Evolutionary conservation across 306 rosid species (phyloP).

Genomic region (Rosa multiflora): DNA sequence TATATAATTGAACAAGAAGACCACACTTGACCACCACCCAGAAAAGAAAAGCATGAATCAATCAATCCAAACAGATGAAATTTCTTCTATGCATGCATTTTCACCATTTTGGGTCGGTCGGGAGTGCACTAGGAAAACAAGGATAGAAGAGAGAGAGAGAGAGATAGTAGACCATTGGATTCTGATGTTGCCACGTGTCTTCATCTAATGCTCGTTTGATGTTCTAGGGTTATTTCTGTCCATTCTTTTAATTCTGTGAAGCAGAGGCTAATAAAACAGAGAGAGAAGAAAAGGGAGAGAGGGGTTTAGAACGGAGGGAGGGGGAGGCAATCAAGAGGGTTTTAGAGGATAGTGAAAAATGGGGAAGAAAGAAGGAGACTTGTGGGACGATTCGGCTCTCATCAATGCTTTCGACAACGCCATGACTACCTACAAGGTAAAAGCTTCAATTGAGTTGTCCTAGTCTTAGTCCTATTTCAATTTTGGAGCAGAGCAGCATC

Average conservation of each 20-base stretch:
- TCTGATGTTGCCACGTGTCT: too few species aligned
- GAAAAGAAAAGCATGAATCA: too few species aligned
- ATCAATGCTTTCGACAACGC: conserved; percentile 74
- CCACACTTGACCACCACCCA: too few species aligned
- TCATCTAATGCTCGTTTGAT: neutral
- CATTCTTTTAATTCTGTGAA: neutral
- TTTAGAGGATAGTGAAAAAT: conserved; percentile 23
- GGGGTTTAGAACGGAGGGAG: neutral
- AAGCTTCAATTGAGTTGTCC: too few species aligned
- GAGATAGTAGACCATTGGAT: too few species aligned
- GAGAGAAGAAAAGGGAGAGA: neutral
- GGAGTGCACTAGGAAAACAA: too few species aligned
- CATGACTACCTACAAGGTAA: conserved; percentile 58
- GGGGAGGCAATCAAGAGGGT: neutral
- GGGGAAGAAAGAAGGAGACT: conserved; percentile 56
- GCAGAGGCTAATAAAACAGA: neutral
- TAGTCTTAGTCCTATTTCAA: neutral
- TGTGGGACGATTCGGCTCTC: conserved; percentile 90
- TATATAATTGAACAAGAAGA: too few species aligned
- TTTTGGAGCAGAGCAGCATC: neutral
- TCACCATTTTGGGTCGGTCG: too few species aligned
- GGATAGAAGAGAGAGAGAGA: too few species aligned
- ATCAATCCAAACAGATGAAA: too few species aligned
- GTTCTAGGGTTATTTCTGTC: neutral
- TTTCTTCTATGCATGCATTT: too few species aligned